Evolutionary conservation across 148 eudicot genomes (phyloP).

Genomic region (Amaranthus hypochondriacus): DNA sequence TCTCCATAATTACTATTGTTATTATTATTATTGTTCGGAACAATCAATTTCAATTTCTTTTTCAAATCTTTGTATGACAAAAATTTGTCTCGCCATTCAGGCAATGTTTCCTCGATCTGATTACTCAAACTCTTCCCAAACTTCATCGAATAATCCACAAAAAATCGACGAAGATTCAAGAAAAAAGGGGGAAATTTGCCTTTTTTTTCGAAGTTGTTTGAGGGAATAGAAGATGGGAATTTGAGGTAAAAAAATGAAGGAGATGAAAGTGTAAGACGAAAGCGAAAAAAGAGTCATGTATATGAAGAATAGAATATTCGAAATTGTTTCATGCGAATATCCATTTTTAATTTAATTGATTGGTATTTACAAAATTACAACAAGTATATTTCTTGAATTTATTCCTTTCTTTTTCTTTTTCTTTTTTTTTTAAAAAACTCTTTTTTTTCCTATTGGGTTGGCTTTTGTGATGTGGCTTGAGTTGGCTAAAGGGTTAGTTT

Average conservation of each 20-base stretch:
- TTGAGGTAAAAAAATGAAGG: neutral
- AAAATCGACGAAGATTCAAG: neutral
- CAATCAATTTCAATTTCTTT: slow-evolving; percentile 72
- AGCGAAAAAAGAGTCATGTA: slow-evolving; percentile 15
- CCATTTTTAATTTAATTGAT: slow-evolving; percentile 25
- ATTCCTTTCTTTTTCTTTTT: slow-evolving; percentile 22
- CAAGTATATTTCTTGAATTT: slow-evolving; percentile 40
- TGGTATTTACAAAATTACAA: neutral
- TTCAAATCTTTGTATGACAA: slow-evolving; percentile 85
- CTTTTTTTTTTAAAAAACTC: neutral
- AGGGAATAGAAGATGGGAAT: neutral
- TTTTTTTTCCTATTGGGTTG: neutral
- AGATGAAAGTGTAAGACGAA: neutral
- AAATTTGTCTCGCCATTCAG: slow-evolving; percentile 96
- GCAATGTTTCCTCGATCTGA: slow-evolving; percentile 89
- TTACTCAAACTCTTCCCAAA: slow-evolving; percentile 90
- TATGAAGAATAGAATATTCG: slow-evolving; percentile 35
- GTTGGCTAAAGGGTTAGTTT: slow-evolving; percentile 20
- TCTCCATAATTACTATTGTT: slow-evolving; percentile 13
- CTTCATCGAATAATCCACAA: slow-evolving; percentile 45
- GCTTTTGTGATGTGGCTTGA: slow-evolving; percentile 27
- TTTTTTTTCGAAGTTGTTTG: neutral
- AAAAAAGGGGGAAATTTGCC: neutral
- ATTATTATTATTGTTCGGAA: slow-evolving; percentile 27
- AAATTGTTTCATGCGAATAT: slow-evolving; percentile 37